phyloP scores from a whole-genome alignment of 2,329 filamentous ascomycete genomes.

The Rhinocladiella similis region DNA sequence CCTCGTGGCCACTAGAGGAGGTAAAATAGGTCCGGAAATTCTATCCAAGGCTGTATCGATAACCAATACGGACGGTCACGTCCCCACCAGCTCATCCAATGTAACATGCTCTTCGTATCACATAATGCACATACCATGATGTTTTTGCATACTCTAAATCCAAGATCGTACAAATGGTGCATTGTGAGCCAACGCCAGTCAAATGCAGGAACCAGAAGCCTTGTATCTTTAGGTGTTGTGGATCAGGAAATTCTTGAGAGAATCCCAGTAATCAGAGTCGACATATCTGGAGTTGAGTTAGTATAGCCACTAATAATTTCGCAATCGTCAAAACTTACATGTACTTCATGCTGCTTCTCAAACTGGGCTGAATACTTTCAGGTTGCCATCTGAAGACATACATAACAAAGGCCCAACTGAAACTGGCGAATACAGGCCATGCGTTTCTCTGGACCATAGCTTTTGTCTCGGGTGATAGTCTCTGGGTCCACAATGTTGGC shows the following conservation, averaged over 20 bases:
- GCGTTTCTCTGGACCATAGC: slow-evolving; percentile 65
- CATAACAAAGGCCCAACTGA: slow-evolving; percentile 95
- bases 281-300: slow-evolving; percentile 55
- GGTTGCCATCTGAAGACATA: slow-evolving; percentile 91
- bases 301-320: background rate
- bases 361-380: slow-evolving; percentile 83
- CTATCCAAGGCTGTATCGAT: too few species aligned
- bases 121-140: too few species aligned
- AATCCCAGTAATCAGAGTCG: slow-evolving; percentile 88
- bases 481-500: slow-evolving; percentile 33
- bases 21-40: too few species aligned
- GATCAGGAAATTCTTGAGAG: slow-evolving; percentile 77
- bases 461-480: slow-evolving; percentile 30
- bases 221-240: slow-evolving; percentile 64
- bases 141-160: background rate
- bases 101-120: too few species aligned
- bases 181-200: too few species aligned
- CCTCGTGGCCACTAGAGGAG: too few species aligned
- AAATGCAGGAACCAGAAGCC: too few species aligned
- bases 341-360: slow-evolving; percentile 95
- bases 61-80: too few species aligned
- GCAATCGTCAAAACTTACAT: slow-evolving; percentile 60
- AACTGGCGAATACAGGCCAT: slow-evolving; percentile 88
- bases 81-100: too few species aligned
- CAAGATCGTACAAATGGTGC: background rate